Base-by-base conservation (phyloP, 164 flowering plant species). In the Akebia trifoliata region DNA sequence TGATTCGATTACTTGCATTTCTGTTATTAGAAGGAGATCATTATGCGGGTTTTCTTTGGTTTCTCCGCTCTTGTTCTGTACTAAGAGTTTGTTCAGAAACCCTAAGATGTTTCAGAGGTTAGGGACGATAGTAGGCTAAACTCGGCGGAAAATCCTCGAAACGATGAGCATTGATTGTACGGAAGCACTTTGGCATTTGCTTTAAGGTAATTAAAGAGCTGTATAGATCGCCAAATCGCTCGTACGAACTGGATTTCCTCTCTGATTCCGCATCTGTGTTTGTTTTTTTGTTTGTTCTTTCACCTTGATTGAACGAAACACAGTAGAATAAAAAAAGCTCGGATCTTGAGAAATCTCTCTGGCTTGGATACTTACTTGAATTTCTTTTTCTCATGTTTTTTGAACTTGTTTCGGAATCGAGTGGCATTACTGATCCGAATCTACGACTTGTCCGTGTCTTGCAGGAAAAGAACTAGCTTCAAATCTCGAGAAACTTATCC, bases 91-190 rank as follows among this genome's bases (percentile, higher is more conserved):
- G 44, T 4, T 50, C 26, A n/a, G n/a, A n/a, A 17, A 31, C 18
- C 34, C 56, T 49, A 47, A 61, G 30, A 57, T 57, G 61, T 50
- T 56, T 50, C 42, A 50, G 56, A 64, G 61, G 18, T 39, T 64
- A 49, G 67, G 67, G 36, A 56, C 67, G 56, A 50, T 39, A 29
- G n/a, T n/a, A n/a, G n/a, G n/a, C n/a, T n/a, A n/a, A n/a, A n/a
- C n/a, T n/a, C n/a, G 18, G 31, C 24, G 35, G 36, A n/a, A 35
- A 48, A 17, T 4, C 26, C 34, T 35, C 4, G 40, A 30, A 17
- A 45, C 43, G 28, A 35, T 45, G 54, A 35, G 18, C 53, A 61
- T 52, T 34, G 24, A 24, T 32, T n/a, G n/a, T n/a, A n/a, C n/a
- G n/a, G n/a, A n/a, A n/a, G n/a, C n/a, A n/a, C n/a, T n/a, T n/a